Conservation (phyloP, 2,329 filamentous ascomycete species). For the Arthrocladium fulminans region DNA sequence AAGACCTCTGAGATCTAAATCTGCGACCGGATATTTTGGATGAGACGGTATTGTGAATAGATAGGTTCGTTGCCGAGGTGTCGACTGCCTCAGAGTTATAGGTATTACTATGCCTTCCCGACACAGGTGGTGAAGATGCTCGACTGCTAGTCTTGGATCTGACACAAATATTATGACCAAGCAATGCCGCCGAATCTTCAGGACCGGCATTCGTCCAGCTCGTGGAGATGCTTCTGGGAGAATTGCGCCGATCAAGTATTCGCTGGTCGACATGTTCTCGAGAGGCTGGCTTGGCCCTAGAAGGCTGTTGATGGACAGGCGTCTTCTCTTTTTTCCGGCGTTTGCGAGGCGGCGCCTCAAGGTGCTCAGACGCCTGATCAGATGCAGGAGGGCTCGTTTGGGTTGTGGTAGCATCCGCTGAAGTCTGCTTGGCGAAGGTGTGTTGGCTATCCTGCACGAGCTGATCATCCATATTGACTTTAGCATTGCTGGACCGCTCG, state of each 20-base stretch:
- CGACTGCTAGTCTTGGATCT: not conserved
- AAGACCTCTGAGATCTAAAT: not conserved
- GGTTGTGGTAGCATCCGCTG: no score
- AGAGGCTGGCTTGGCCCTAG: not conserved
- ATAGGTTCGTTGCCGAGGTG: not conserved
- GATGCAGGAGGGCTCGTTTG: no score
- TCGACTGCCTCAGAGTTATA: not conserved
- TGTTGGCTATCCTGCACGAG: no score
- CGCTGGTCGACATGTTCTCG: not conserved
- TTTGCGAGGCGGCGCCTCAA: not conserved
- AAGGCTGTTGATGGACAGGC: not conserved
- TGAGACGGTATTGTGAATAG: not conserved
- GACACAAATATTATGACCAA: not conserved
- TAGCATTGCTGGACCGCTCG: no score
- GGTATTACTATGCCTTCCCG: not conserved
- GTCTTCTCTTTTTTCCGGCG: not conserved
- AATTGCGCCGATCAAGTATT: not conserved
- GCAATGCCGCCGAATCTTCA: not conserved
- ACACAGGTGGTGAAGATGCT: not conserved
- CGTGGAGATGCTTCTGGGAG: not conserved
- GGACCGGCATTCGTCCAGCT: not conserved
- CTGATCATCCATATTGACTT: no score
- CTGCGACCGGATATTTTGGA: not conserved
- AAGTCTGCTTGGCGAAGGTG: no score
- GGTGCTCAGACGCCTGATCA: not conserved